Conservation (phyloP, 768 basidiomycete species). For the Mycena crocata region DNA sequence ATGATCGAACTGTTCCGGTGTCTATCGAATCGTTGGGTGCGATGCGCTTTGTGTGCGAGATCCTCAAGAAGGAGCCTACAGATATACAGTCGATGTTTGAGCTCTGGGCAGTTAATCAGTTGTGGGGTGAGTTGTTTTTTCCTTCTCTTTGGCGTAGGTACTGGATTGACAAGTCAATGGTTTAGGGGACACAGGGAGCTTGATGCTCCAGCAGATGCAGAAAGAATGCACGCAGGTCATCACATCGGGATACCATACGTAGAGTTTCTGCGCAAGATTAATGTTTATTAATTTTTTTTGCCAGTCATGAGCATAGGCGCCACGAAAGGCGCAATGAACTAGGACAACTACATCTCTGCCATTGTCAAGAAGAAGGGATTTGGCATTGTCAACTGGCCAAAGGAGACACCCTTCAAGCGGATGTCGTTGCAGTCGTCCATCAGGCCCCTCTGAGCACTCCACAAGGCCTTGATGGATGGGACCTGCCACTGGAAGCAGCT, state of each 20-base stretch:
- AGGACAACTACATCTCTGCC: slow-evolving; percentile 25
- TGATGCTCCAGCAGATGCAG: neutral
- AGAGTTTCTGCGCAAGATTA: neutral
- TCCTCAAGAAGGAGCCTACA: neutral
- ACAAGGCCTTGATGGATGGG: neutral
- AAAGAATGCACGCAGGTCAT: slow-evolving; percentile 12
- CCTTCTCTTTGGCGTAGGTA: too few relatives aligned
- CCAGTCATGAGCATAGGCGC: neutral
- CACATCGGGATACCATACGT: slow-evolving; percentile 21
- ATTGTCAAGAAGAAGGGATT: slow-evolving; percentile 27
- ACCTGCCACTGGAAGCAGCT: neutral
- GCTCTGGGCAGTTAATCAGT: slow-evolving; percentile 15
- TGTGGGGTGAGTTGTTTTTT: slow-evolving; percentile 14
- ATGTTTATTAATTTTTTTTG: neutral
- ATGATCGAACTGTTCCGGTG: neutral
- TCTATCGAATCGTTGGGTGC: neutral
- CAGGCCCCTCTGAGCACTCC: neutral
- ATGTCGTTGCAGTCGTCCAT: neutral
- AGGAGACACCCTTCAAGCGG: slow-evolving; percentile 14
- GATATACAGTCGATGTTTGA: slow-evolving; percentile 14
- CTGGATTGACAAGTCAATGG: neutral
- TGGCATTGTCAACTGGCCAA: slow-evolving; percentile 32
- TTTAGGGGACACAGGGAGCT: neutral
- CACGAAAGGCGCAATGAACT: slow-evolving; percentile 29
- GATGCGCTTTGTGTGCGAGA: neutral